phyloP scores from a whole-genome alignment of 2,329 filamentous ascomycete species.

The Hypoxylon sp. region DNA sequence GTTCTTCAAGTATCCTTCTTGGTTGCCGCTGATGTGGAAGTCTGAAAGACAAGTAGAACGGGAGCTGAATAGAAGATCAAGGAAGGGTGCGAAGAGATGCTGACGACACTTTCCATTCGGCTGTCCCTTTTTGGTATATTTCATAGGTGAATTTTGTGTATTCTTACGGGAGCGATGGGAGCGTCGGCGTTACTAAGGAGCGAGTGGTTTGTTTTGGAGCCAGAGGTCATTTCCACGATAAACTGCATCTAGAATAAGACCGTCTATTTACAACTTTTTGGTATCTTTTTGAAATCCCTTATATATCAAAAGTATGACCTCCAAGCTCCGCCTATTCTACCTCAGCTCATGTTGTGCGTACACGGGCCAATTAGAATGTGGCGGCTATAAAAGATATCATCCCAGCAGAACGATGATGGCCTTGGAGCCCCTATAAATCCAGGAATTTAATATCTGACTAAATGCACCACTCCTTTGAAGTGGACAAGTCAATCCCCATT shows the following conservation, averaged over 20 bases:
- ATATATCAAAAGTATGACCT: too few species aligned
- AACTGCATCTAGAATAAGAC: not conserved
- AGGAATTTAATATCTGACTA: not conserved
- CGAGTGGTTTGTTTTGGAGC: not conserved
- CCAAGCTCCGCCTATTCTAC: not conserved
- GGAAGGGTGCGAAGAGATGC: not conserved
- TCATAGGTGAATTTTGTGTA: not conserved
- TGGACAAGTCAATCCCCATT: not conserved
- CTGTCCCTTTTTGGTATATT: not conserved
- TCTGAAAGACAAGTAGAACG: constrained; percentile 29
- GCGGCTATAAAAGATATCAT: not conserved
- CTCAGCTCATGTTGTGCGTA: not conserved
- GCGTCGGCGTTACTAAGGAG: not conserved
- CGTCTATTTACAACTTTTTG: not conserved
- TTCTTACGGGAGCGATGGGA: not conserved
- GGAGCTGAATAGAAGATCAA: constrained; percentile 5
- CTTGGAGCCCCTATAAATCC: not conserved
- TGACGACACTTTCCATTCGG: not conserved
- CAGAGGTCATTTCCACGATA: not conserved
- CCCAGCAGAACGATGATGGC: not conserved
- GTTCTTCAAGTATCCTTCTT: constrained; percentile 41
- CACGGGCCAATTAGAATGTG: not conserved
- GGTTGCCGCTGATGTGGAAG: constrained; percentile 45
- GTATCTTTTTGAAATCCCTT: too few species aligned
- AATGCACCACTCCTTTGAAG: not conserved